These are phyloP conservation scores for Penicillium fuscoglaucum DNA, from an alignment of 2,329 filamentous ascomycete genomes.

Conservation along the genomic window DNA sequence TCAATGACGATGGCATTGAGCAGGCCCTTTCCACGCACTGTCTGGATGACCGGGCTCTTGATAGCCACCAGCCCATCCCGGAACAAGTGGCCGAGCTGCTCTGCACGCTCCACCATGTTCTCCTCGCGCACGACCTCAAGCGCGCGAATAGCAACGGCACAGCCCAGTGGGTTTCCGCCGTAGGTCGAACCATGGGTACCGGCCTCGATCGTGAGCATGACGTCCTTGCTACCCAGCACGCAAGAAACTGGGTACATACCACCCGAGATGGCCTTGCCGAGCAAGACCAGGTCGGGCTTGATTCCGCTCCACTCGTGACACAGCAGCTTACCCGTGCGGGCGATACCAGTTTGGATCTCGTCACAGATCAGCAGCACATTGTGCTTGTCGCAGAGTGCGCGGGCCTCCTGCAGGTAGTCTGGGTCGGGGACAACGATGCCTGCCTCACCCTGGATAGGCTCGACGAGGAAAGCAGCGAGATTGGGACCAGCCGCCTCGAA, in stretches of 20 bases:
- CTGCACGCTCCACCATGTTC: slow-evolving; percentile 77
- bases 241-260: slow-evolving; percentile 99
- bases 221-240: slow-evolving; percentile 80
- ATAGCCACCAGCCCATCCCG: slow-evolving; percentile 74
- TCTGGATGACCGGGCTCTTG: slow-evolving; percentile 75
- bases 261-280: slow-evolving; percentile 96
- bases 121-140: slow-evolving; percentile 93
- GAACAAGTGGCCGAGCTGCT: slow-evolving; percentile 79
- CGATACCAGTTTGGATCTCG: slow-evolving; percentile 98
- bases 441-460: slow-evolving; percentile 96
- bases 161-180: slow-evolving; percentile 92
- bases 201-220: slow-evolving; percentile 95
- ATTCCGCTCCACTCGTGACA: slow-evolving; percentile 94
- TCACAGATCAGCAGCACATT: slow-evolving; percentile 96
- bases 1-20: slow-evolving; percentile 97
- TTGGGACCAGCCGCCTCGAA: slow-evolving; percentile 79
- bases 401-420: slow-evolving; percentile 77
- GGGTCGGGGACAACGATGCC: slow-evolving; percentile 94
- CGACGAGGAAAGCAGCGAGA: slow-evolving; percentile 88
- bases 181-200: slow-evolving; percentile 99
- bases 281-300: slow-evolving; percentile 89
- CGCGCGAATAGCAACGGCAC: slow-evolving; percentile 91
- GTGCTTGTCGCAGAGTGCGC: slow-evolving; percentile 87
- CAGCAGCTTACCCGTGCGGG: slow-evolving; percentile 88
- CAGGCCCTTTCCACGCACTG: slow-evolving; percentile 86